Conservation (phyloP, 2,329 filamentous ascomycete species). For the Lachnellula cervina region DNA sequence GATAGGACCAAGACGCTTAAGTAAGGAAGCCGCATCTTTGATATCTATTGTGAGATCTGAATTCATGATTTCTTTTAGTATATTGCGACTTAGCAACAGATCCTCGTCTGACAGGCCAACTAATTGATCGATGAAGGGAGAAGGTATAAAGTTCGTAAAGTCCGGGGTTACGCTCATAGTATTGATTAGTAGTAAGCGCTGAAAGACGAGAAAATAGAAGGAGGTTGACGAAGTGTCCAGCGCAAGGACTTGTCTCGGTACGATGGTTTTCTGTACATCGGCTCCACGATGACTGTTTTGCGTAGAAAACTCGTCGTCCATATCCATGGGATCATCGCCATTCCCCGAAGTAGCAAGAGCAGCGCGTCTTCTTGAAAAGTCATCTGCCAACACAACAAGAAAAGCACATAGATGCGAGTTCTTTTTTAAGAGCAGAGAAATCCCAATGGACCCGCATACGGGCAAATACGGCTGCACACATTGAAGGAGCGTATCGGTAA, state of each 20-base stretch:
- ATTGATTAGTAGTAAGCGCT: constrained; percentile 22
- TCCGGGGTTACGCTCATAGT: constrained; percentile 17
- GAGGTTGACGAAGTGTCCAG: constrained; percentile 24
- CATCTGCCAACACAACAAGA: constrained; percentile 20
- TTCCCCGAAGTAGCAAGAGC: constrained; percentile 20
- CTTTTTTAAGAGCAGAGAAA: constrained; percentile 15
- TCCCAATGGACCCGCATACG: constrained; percentile 13
- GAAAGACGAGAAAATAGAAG: constrained; percentile 22
- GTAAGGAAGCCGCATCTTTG: constrained; percentile 42
- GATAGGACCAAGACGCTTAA: constrained; percentile 48
- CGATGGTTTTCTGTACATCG: constrained; percentile 33
- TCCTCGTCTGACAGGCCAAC: constrained; percentile 48
- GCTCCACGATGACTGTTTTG: constrained; percentile 47
- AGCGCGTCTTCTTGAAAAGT: constrained; percentile 14
- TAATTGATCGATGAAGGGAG: constrained; percentile 46
- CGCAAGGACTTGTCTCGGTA: constrained; percentile 37
- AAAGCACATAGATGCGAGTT: constrained; percentile 23
- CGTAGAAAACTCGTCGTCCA: constrained; percentile 61
- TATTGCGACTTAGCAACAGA: constrained; percentile 45
- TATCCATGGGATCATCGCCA: constrained; percentile 59
- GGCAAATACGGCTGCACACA: constrained; percentile 29
- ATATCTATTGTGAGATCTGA: constrained; percentile 49
- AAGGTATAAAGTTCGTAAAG: constrained; percentile 43
- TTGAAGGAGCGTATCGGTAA: constrained; percentile 24
- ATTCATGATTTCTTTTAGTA: constrained; percentile 48